Evolutionary conservation across 1,284 basidiomycete species (phyloP), one percentile per base, ranked within the genome.

Genomic region (Pseudozyma thailandica): DNA sequence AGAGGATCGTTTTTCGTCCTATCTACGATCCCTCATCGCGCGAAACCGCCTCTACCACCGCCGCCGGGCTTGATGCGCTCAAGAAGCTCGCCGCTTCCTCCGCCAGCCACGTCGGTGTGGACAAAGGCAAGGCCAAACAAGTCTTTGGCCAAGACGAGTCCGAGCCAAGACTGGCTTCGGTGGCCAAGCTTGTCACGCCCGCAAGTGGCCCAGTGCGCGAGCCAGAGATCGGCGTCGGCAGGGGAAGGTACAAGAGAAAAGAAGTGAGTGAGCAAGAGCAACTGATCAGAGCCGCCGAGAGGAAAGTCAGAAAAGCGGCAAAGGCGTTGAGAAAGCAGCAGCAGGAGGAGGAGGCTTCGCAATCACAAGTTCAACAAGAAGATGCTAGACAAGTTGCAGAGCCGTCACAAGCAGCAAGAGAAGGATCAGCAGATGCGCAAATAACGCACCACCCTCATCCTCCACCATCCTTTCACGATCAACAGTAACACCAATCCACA

Each of bases 21-120:
- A 51, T 72, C 33, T 72, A 63, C 60, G 64, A 72, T 33, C 70
- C 64, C 12, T 18, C 23, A 4, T 20, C 49, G n/a, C 41, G 56
- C 16, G 41, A 60, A 26, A 35, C 43, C 6, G 16, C 5, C 1
- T 25, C 13, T 3, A 33, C 23, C 3, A 23, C 26, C 13, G 26
- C 37, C 1, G 39, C 13, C 1, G 37, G 43, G 8, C 48, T 50
- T n/a, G 45, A 42, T 0, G 39, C 39, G 21, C 44, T 66, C 9
- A 25, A 31, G 4, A 21, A n/a, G 3, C 35, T 66, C 5, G 52
- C 18, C 6, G 12, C n/a, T 7, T 7, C 21, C 12, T 12, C 33
- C 6, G 15, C 33, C 8, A 16, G 13, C n/a, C n/a, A n/a, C n/a
- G n/a, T n/a, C n/a, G n/a, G n/a, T n/a, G n/a, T n/a, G n/a, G n/a